These are phyloP conservation scores for Erysimum pusillum DNA, from an alignment of 441 rosid genomes.

Conservation along the genomic window DNA sequence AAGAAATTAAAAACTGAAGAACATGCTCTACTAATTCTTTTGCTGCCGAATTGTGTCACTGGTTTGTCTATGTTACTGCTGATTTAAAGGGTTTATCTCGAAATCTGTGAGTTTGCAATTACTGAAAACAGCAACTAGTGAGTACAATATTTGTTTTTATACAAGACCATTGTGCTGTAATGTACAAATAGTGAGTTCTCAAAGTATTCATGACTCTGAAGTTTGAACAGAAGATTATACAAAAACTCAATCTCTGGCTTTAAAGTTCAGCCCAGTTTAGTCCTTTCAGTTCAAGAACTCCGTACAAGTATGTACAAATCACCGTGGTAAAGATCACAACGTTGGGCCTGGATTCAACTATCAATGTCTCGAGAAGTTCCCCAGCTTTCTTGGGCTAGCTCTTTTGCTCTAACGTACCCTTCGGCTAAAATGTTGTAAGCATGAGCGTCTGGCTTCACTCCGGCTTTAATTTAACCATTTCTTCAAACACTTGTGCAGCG, in stretches of 20 bases:
- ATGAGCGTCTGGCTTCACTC: constrained; percentile 72
- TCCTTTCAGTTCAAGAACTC: constrained; percentile 59
- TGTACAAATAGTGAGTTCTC: constrained; percentile 37
- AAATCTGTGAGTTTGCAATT: too few species aligned
- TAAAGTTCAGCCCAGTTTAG: constrained; percentile 28
- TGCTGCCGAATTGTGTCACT: neutral
- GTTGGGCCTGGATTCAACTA: constrained; percentile 60
- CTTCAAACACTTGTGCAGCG: constrained; percentile 74
- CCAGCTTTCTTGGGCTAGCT: constrained; percentile 74
- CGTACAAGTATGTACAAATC: constrained; percentile 63
- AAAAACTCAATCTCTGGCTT: constrained; percentile 22
- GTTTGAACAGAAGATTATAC: constrained; percentile 14
- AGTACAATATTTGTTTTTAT: constrained; percentile 25
- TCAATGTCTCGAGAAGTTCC: constrained; percentile 53
- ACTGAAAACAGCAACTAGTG: neutral
- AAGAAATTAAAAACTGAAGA: too few species aligned
- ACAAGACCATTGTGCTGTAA: constrained; percentile 34
- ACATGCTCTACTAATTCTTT: neutral
- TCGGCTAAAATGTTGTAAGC: constrained; percentile 79
- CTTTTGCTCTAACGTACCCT: constrained; percentile 73
- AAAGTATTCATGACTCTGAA: constrained; percentile 34
- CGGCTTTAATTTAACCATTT: constrained; percentile 71
- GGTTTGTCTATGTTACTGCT: neutral
- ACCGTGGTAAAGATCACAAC: constrained; percentile 79
- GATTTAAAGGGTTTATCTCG: too few species aligned